Percentiles rank a stretch among this genome's conserved stretches.
Evolutionary conservation across 192 early-diverging fungal species (phyloP).

Genomic region (Entomortierella chlamydospora): DNA sequence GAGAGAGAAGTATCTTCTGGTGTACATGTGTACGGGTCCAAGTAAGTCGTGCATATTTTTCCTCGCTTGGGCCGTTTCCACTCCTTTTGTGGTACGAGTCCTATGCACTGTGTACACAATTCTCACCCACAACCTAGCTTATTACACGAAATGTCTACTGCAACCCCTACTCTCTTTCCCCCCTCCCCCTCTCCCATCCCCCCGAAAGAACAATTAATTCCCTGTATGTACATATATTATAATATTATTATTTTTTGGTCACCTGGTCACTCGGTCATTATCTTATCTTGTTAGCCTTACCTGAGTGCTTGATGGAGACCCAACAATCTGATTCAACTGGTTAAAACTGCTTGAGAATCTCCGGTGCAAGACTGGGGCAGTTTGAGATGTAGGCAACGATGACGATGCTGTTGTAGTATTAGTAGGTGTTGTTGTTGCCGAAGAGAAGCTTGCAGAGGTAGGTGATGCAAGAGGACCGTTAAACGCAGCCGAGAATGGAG

Average conservation of each 20-base stretch:
- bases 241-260: too few relatives aligned
- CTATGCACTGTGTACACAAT: too few relatives aligned
- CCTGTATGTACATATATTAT: too few relatives aligned
- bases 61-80: too few relatives aligned
- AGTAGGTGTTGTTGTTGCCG: not conserved
- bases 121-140: too few relatives aligned
- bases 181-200: not conserved
- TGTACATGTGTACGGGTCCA: too few relatives aligned
- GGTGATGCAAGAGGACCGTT: slow-evolving; percentile 12
- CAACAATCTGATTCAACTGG: slow-evolving; percentile 43
- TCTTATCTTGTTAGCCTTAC: slow-evolving; percentile 12
- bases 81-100: too few relatives aligned
- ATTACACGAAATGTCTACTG: too few relatives aligned
- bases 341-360: slow-evolving; percentile 50
- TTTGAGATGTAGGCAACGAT: slow-evolving; percentile 5
- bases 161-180: too few relatives aligned
- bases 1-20: too few relatives aligned
- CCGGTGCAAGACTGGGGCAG: slow-evolving; percentile 34
- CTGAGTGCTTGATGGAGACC: slow-evolving; percentile 14
- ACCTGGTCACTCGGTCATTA: not conserved
- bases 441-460: not conserved
- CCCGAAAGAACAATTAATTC: not conserved
- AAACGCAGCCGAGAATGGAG: slow-evolving; percentile 11
- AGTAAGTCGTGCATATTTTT: too few relatives aligned
- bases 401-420: too few relatives aligned